Percentiles rank a stretch among this genome's conserved stretches.
phyloP scores from a whole-genome alignment of 179 eudicot species.

The Sideroxylon spinosum region DNA sequence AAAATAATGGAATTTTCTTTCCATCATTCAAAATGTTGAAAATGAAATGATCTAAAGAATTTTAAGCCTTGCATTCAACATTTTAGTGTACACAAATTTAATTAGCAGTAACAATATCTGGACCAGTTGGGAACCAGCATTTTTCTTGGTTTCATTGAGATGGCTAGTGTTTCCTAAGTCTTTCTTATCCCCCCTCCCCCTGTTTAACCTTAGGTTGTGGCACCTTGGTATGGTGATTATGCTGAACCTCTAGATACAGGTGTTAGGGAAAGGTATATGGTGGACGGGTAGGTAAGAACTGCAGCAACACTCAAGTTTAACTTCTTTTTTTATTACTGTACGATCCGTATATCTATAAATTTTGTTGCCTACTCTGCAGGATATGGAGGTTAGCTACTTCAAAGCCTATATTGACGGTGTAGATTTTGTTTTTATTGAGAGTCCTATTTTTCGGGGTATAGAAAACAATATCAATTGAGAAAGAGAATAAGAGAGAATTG shows the following conservation, averaged over 20 bases:
- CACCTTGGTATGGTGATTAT: slow-evolving; percentile 79
- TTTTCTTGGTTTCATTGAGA: slow-evolving; percentile 12
- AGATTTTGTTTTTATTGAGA: slow-evolving; percentile 86
- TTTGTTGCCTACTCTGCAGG: slow-evolving; percentile 42
- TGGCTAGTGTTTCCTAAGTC: neutral
- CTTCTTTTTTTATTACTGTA: neutral
- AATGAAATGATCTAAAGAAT: neutral
- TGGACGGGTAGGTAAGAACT: slow-evolving; percentile 79
- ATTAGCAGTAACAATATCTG: neutral
- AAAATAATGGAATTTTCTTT: neutral
- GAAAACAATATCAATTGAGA: too few species aligned
- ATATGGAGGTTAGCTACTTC: slow-evolving; percentile 79
- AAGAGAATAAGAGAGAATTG: too few species aligned
- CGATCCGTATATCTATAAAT: neutral
- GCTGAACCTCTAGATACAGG: slow-evolving; percentile 66
- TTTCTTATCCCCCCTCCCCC: neutral
- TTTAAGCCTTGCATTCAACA: neutral
- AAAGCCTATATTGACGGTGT: slow-evolving; percentile 87
- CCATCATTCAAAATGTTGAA: neutral
- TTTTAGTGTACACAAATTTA: neutral
- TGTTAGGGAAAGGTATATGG: slow-evolving; percentile 53
- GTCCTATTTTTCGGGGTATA: slow-evolving; percentile 56
- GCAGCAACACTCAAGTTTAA: neutral
- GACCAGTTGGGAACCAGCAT: neutral
- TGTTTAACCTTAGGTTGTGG: slow-evolving; percentile 66